Evolutionary conservation across 2,329 filamentous ascomycete genomes (phyloP), one percentile per base, ranked within the genome.

Genomic region (Huntiella moniliformis): DNA sequence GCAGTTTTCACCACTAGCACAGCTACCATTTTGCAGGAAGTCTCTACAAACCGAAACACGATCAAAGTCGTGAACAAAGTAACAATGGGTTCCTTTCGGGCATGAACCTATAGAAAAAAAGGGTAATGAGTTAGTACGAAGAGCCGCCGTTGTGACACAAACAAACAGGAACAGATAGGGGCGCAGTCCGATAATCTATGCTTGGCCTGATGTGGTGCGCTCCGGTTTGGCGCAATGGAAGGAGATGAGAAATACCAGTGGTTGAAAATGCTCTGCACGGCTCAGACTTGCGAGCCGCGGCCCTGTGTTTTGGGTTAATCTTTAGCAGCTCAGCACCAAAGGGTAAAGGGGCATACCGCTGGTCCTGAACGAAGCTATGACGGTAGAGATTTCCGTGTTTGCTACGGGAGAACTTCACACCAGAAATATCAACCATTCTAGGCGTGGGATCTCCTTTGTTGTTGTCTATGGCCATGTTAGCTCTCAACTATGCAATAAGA

Each of bases 1-100:
- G 70, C 91, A 98, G 56, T 71, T 71, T 57, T 79, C 73, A 62
- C 85, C 85, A 60, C 74, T 74, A 54, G 68, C 65, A 65, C 91
- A 98, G 56, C 72, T 69, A 57, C 82, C 80, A 58, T 81, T 86
- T 56, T 79, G 77, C 45, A 96, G 69, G 58, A 82, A 86, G 45
- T 83, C 78, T 62, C 84, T 91, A 75, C 91, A 98, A 47, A 91
- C 77, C 47, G 88, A 83, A 56, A 93, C 83, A 64, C 84, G 93
- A 58, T 75, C 68, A 37, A 82, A 74, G 57, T 98, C 83, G 67
- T 98, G 91, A 42, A 77, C 66, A 58, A 81, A 91, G 46, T 73
- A 79, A 62, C 91, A 98, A 41, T 64, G 67, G 5, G 81, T 79
- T 49, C 88, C 87, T 61, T 84, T 84, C 47, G 76, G 68, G 61